These are phyloP conservation scores for Fraxinus angustifolia DNA, from an alignment of 305 asterid species.

Conservation along the genomic window DNA sequence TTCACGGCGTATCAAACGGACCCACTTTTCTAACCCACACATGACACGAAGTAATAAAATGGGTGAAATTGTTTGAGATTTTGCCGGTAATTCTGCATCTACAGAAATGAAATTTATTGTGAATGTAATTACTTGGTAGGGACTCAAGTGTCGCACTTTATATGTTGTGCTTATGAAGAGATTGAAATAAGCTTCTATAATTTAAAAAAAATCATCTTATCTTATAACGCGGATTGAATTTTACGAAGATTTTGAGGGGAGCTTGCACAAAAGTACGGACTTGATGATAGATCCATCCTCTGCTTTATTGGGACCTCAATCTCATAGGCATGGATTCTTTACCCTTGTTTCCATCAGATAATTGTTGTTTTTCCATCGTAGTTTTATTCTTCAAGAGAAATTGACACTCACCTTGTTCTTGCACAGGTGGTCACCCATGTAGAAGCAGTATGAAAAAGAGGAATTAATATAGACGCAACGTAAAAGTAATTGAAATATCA, in stretches of 20 bases:
- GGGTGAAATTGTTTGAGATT: too few species aligned
- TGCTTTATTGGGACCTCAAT: slow-evolving; percentile 81
- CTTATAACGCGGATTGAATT: slow-evolving; percentile 64
- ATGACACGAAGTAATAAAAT: too few species aligned
- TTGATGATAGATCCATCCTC: slow-evolving; percentile 65
- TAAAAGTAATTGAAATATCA: too few species aligned
- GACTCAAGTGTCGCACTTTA: too few species aligned
- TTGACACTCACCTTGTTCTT: not conserved
- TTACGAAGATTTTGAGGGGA: slow-evolving; percentile 92
- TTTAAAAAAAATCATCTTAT: not conserved
- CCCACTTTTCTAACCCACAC: too few species aligned
- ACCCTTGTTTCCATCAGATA: not conserved
- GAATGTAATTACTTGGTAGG: too few species aligned
- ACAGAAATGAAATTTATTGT: too few species aligned
- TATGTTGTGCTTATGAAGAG: not conserved
- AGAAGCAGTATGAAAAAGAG: too few species aligned
- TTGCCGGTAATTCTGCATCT: too few species aligned
- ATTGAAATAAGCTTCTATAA: not conserved
- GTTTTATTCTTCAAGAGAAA: not conserved
- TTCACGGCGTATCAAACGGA: too few species aligned
- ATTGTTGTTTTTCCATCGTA: not conserved
- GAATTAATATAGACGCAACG: too few species aligned
- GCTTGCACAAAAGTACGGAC: slow-evolving; percentile 86
- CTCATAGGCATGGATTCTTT: slow-evolving; percentile 53
- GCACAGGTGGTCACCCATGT: slow-evolving; percentile 59